A percentile compares a stretch with the other conserved stretches of the same genome.
phyloP scores from a whole-genome alignment of 2,329 filamentous ascomycete species.

The Penicillium glabrum region DNA sequence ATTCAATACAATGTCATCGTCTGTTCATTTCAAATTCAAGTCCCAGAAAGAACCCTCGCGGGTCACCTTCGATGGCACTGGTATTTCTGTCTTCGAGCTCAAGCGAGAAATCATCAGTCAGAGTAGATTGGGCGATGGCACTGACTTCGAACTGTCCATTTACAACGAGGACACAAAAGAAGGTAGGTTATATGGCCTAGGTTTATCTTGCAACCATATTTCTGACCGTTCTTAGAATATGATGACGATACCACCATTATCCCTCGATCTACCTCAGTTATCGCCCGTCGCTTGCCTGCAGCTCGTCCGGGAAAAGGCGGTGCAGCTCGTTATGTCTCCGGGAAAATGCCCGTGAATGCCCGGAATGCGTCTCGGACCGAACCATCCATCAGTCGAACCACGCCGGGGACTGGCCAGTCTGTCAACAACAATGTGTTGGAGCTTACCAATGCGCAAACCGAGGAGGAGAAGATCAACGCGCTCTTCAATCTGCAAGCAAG shows the following conservation, averaged over 20 bases:
- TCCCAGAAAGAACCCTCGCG: conserved; percentile 93
- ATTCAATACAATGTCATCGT: conserved; percentile 76
- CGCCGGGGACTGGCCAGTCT: conserved; percentile 39
- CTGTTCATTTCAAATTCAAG: conserved; percentile 99
- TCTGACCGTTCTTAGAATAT: conserved; percentile 65
- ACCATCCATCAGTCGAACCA: conserved; percentile 40
- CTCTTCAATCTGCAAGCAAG: conserved; percentile 89
- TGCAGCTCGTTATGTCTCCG: conserved; percentile 91
- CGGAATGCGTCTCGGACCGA: conserved; percentile 75
- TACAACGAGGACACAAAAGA: conserved; percentile 89
- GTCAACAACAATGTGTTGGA: conserved; percentile 58
- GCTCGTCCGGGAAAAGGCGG: conserved; percentile 81
- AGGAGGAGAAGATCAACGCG: conserved; percentile 89
- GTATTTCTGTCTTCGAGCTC: conserved; percentile 96
- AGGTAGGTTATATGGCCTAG: conserved; percentile 61
- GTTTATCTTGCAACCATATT: conserved; percentile 12
- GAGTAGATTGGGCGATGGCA: conserved; percentile 89
- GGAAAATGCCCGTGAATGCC: conserved; percentile 87
- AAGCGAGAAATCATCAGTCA: conserved; percentile 98
- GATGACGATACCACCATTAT: conserved; percentile 98
- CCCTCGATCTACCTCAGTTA: conserved; percentile 87
- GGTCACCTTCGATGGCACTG: conserved; percentile 95
- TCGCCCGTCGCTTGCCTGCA: conserved; percentile 83
- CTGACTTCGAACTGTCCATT: conserved; percentile 93
- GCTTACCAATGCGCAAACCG: conserved; percentile 78